Evolutionary conservation across 108 stramenopile species (phyloP).

Genomic region (Pseudonitzschia multiseries): DNA sequence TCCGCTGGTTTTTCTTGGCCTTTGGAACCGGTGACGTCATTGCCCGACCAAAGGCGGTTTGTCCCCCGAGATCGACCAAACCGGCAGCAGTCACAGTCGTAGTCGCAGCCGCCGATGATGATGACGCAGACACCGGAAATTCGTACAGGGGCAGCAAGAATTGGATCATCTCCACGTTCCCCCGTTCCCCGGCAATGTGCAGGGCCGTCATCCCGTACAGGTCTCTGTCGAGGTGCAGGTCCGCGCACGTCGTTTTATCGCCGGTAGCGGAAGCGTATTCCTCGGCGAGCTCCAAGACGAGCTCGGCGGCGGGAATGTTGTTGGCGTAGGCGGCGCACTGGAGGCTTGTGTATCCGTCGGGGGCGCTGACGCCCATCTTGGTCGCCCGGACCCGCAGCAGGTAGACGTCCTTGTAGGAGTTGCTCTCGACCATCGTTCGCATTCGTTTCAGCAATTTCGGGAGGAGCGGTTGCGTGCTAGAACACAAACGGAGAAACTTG

Average conservation of each 20-base stretch:
- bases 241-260: neutral
- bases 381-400: conserved; percentile 43
- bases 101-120: neutral
- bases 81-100: neutral
- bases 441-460: conserved; percentile 45
- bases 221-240: conserved; percentile 39
- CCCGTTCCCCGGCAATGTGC: conserved; percentile 73
- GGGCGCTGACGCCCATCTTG: conserved; percentile 45
- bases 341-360: conserved; percentile 80
- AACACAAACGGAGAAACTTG: conserved; percentile 45
- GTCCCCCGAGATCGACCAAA: conserved; percentile 60
- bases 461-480: conserved; percentile 28
- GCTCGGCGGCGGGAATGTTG: conserved; percentile 28
- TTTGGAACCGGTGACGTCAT: conserved; percentile 50
- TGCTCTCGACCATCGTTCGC: conserved; percentile 30
- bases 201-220: conserved; percentile 76
- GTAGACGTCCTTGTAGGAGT: conserved; percentile 31
- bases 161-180: conserved; percentile 56
- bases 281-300: conserved; percentile 33
- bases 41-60: conserved; percentile 69
- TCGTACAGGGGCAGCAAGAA: conserved; percentile 37
- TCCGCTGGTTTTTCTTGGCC: conserved; percentile 43
- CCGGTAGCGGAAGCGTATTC: neutral
- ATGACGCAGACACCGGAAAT: neutral
- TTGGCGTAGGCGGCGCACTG: conserved; percentile 58